Evolutionary conservation across 177 flowering plant genomes (phyloP).

Genomic region (Telopea speciosissima): DNA sequence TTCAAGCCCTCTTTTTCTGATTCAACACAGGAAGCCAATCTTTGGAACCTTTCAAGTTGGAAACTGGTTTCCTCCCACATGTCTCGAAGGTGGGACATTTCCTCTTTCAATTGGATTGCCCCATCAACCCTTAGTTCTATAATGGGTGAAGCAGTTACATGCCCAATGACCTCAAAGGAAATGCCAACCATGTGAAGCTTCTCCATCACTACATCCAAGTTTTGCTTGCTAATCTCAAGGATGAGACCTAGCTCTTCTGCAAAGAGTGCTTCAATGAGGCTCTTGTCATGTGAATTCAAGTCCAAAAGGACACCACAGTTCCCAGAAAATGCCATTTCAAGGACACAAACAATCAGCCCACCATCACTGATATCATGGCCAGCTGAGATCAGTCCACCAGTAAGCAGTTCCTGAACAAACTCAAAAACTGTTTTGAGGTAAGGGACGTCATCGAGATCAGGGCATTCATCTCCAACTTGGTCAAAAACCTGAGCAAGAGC

Average conservation of each 20-base stretch:
- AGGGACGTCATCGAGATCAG: slow-evolving; percentile 80
- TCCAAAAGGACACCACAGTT: slow-evolving; percentile 65
- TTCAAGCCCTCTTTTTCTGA: slow-evolving; percentile 59
- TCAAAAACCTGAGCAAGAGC: slow-evolving; percentile 87
- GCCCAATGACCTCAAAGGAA: slow-evolving; percentile 57
- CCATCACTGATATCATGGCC: slow-evolving; percentile 98
- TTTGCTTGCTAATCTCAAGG: slow-evolving; percentile 57
- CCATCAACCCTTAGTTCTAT: slow-evolving; percentile 54
- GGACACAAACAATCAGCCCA: slow-evolving; percentile 54
- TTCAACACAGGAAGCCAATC: slow-evolving; percentile 67
- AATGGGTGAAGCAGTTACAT: slow-evolving; percentile 39
- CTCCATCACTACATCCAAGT: slow-evolving; percentile 38
- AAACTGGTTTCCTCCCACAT: slow-evolving; percentile 92
- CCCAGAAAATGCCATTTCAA: slow-evolving; percentile 97
- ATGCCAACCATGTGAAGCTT: slow-evolving; percentile 36
- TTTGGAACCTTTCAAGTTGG: slow-evolving; percentile 57
- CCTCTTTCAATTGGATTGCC: slow-evolving; percentile 39
- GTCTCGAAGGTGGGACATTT: slow-evolving; percentile 55
- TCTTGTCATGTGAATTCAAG: slow-evolving; percentile 44
- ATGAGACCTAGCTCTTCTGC: slow-evolving; percentile 91
- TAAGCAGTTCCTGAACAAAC: slow-evolving; percentile 56
- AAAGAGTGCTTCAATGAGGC: slow-evolving; percentile 54
- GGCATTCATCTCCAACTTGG: slow-evolving; percentile 79
- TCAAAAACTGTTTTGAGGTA: slow-evolving; percentile 67
- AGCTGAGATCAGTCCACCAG: slow-evolving; percentile 62